These are phyloP conservation scores for Fraxinus anomala DNA, from an alignment of 257 asterid genomes.

Conservation along the genomic window DNA sequence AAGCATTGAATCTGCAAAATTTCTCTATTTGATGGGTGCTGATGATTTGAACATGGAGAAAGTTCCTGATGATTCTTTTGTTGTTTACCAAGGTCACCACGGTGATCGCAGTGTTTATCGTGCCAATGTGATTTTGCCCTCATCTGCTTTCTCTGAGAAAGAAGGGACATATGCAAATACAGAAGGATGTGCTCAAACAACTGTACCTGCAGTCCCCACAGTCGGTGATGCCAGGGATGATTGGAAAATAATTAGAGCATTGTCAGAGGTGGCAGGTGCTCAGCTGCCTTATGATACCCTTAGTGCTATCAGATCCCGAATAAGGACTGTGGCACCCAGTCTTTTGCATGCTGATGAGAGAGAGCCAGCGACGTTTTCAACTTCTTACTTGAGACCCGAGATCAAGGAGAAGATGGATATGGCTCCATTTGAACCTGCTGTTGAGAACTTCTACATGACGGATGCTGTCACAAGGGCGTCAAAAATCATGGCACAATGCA, in stretches of 20 bases:
- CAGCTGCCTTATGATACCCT: constrained; percentile 67
- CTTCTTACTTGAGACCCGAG: constrained; percentile 70
- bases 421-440: constrained; percentile 57
- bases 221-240: constrained; percentile 97
- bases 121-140: constrained; percentile 85
- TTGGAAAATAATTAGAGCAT: constrained; percentile 88
- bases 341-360: constrained; percentile 80
- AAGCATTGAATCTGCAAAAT: constrained; percentile 76
- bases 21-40: constrained; percentile 91
- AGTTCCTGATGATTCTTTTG: constrained; percentile 81
- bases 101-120: constrained; percentile 90
- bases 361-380: constrained; percentile 68
- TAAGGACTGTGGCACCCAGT: constrained; percentile 82
- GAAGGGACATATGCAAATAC: constrained; percentile 93
- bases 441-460: constrained; percentile 90
- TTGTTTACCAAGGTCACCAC: constrained; percentile 98
- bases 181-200: constrained; percentile 88
- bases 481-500: constrained; percentile 99
- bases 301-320: constrained; percentile 63
- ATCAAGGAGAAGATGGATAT: constrained; percentile 48
- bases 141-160: constrained; percentile 91
- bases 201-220: constrained; percentile 93
- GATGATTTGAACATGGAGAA: constrained; percentile 81
- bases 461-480: constrained; percentile 93
- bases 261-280: constrained; percentile 79